These are phyloP conservation scores for Colletotrichum scovillei DNA, from an alignment of 2,329 filamentous ascomycete genomes.

Conservation along the genomic window DNA sequence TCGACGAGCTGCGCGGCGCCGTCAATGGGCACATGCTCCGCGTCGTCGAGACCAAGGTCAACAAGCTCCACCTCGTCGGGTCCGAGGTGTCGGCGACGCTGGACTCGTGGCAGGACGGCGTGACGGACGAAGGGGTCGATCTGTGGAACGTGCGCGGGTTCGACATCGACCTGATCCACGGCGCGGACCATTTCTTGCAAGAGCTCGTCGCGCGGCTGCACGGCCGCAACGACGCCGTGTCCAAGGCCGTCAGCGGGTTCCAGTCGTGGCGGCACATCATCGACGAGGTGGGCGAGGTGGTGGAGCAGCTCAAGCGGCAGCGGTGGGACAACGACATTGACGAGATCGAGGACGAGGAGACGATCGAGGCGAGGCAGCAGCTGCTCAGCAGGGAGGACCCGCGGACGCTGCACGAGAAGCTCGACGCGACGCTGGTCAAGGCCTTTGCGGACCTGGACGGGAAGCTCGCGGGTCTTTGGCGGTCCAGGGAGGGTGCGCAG, in stretches of 20 bases:
- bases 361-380: slow-evolving; percentile 73
- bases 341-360: slow-evolving; percentile 79
- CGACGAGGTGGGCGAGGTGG: slow-evolving; percentile 71
- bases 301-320: slow-evolving; percentile 73
- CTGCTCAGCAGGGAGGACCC: slow-evolving; percentile 80
- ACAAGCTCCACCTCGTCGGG: slow-evolving; percentile 73
- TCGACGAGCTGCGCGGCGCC: slow-evolving; percentile 74
- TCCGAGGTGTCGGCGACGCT: slow-evolving; percentile 72
- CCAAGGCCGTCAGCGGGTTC: slow-evolving; percentile 71
- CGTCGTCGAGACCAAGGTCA: slow-evolving; percentile 72
- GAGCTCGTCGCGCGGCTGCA: slow-evolving; percentile 76
- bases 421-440: slow-evolving; percentile 65
- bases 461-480: slow-evolving; percentile 64
- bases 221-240: slow-evolving; percentile 77
- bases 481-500: slow-evolving; percentile 54
- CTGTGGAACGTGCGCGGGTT: slow-evolving; percentile 77
- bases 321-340: slow-evolving; percentile 82
- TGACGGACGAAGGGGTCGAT: slow-evolving; percentile 60
- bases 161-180: slow-evolving; percentile 72
- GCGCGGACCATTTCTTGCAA: slow-evolving; percentile 75
- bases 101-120: slow-evolving; percentile 67
- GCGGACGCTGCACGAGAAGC: slow-evolving; percentile 67
- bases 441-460: slow-evolving; percentile 70
- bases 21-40: slow-evolving; percentile 76
- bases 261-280: slow-evolving; percentile 80